A percentile compares a stretch with the other conserved stretches of the same genome.
Conservation (phyloP, 129 eudicot species). For the Tagetes erecta region DNA sequence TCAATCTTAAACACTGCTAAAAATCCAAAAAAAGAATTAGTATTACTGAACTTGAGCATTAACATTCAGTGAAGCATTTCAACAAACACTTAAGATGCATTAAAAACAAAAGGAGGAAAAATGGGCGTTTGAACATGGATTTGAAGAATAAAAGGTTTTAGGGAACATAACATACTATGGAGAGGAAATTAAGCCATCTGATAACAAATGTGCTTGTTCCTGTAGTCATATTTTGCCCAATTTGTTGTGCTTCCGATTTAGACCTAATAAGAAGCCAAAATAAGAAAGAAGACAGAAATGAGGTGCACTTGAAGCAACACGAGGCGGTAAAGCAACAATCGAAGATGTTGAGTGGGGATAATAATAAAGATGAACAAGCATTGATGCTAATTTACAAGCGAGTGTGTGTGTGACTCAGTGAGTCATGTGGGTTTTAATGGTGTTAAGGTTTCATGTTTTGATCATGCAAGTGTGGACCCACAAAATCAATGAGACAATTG, state of each 20-base stretch:
- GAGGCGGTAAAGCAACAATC: conserved; percentile 32
- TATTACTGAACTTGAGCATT: background rate
- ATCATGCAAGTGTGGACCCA: conserved; percentile 21
- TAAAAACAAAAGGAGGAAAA: background rate
- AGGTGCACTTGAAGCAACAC: conserved; percentile 25
- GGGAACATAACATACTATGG: conserved; percentile 46
- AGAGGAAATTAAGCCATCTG: conserved; percentile 79
- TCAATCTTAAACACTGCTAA: conserved; percentile 13
- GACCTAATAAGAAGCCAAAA: background rate
- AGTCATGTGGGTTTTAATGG: background rate
- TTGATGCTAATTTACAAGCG: background rate
- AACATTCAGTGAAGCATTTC: conserved; percentile 2
- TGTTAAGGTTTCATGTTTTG: background rate
- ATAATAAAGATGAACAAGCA: background rate
- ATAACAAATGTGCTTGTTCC: conserved; percentile 83
- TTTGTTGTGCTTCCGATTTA: background rate
- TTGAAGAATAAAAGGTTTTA: conserved; percentile 16
- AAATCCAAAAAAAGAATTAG: background rate
- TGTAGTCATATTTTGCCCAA: conserved; percentile 42
- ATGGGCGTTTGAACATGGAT: background rate
- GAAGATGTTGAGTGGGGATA: background rate
- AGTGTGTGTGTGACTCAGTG: conserved; percentile 5
- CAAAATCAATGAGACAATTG: conserved; percentile 30
- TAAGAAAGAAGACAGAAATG: conserved; percentile 8
- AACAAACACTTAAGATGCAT: conserved; percentile 21